These are phyloP conservation scores for Nadsonia starkeyi-henricii DNA, from an alignment of 1,139 yeast species.

Conservation along the genomic window DNA sequence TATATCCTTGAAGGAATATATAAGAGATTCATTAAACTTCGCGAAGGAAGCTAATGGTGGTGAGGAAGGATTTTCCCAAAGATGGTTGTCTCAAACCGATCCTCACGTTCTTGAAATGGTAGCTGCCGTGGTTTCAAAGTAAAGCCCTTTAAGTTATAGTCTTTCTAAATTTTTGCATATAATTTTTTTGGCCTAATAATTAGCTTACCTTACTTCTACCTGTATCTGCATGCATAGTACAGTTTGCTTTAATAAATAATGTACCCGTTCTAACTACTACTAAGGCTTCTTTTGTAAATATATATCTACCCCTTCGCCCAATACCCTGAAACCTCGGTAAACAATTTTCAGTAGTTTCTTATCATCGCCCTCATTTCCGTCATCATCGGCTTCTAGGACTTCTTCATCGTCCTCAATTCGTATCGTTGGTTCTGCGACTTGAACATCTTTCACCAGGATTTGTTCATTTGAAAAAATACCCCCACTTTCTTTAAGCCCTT, in stretches of 20 bases:
- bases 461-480: not conserved
- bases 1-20: constrained; percentile 10
- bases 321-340: not conserved
- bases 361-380: not conserved
- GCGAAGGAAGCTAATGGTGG: not conserved
- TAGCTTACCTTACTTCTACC: no score
- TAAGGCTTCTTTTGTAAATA: not conserved
- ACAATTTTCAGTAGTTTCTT: not conserved
- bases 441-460: not conserved
- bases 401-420: not conserved
- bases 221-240: no score
- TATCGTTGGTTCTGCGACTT: not conserved
- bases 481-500: not conserved
- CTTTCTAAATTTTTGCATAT: no score
- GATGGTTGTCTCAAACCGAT: not conserved
- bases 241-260: no score
- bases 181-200: no score
- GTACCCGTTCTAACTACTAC: no score
- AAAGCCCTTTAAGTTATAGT: no score
- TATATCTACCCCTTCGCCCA: not conserved
- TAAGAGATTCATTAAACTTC: not conserved
- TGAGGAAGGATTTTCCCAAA: not conserved
- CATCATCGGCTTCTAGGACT: not conserved
- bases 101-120: not conserved
- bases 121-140: not conserved